Base-by-base conservation (phyloP, 2,329 filamentous ascomycete species). In the Ustulina deusta region DNA sequence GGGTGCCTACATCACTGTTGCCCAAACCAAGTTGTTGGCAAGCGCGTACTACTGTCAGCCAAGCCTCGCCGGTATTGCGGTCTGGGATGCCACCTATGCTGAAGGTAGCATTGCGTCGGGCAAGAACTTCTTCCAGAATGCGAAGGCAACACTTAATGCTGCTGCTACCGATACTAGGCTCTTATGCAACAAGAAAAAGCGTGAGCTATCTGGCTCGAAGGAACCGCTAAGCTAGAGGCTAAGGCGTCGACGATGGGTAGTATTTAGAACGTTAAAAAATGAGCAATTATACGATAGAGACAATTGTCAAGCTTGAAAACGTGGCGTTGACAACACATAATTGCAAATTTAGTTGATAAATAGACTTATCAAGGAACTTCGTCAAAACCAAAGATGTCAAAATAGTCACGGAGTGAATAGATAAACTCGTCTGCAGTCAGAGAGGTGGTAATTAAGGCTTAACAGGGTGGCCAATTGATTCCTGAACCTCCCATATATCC, bases 51-150 rank as follows among this genome's bases (percentile, higher is more conserved):
- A 80, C 68, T 78, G 78, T 69, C 76, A 76, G 20, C n/a, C 70
- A 6, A 78, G 79, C 68, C 85, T 84, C 61, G 83, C 81, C 32
- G 83, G 83, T 66, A 75, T 85, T 20, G 82, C 81, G 13, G 74
- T 85, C 51, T 85, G 83, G 83, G 84, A 85, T 46, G 78, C 81
- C 13, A 80, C 77, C 17, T 78, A 79, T 70, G 51, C 76, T 25
- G 73, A 71, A 10, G 55, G 58, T 0, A 82, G 82, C 69, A 32
- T 76, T 4, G 68, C 76, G 10, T 49, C 27, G 3, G 69, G 68
- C 29, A 69, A 55, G 51, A 65, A 65, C 48, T 72, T 69, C 54
- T 72, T 51, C 59, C 70, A 71, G 68, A 70, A 70, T 29, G 70
- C 68, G 4, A 71, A 72, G 61, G 46, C 38, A 3, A 66, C 70